Base-by-base conservation (phyloP, 2,329 filamentous ascomycete genomes). In the Didymella exigua region DNA sequence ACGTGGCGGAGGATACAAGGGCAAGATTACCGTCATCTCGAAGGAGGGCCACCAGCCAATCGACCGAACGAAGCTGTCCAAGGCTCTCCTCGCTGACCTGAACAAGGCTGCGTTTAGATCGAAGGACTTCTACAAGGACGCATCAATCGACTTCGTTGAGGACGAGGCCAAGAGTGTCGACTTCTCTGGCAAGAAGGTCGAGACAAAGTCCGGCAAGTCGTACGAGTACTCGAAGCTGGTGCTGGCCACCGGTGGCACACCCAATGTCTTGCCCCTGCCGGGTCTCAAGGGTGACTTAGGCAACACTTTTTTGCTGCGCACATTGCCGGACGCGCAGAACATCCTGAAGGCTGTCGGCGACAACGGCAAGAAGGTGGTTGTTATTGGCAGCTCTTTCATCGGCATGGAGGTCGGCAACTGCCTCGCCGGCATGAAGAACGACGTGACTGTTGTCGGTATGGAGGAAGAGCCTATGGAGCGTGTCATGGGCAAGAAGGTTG, bases 371-470 rank as follows among this genome's bases (percentile, higher is more conserved):
- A 97, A 96, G 76, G 86, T 99, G 62, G 91, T 96, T 41, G 82
- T 99, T 13, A 82, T 99, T 49, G 95, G 95, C 34, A 93, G 89
- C 55, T 96, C 91, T 0, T 99, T 99, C 76, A 99, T 99, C 70
- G 95, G 95, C 34, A 96, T 99, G 90, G 95, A 99, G 76, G 85
- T 96, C n/a, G 93, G 90, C 58, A 95, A 93, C 60, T 88, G 80
- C 48, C 78, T 96, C 0, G 87, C 89, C 0, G 78, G 84, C 38
- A 89, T 89, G 66, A 89, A 89, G 67, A 96, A 99, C 73, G 79
- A 87, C 8, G 92, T 99, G 14, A 89, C 89, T 7, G 86, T 98
- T 34, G 81, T 99, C 19, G 95, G 95, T 31, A 93, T 93, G 89
- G 92, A 96, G 71, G 86, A 85, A 55, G 65, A 86, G 11, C 93